Evolutionary conservation across 108 stramenopile species (phyloP), one percentile per base, ranked within the genome.

Genomic region (Aurantiochytrium sp.): DNA sequence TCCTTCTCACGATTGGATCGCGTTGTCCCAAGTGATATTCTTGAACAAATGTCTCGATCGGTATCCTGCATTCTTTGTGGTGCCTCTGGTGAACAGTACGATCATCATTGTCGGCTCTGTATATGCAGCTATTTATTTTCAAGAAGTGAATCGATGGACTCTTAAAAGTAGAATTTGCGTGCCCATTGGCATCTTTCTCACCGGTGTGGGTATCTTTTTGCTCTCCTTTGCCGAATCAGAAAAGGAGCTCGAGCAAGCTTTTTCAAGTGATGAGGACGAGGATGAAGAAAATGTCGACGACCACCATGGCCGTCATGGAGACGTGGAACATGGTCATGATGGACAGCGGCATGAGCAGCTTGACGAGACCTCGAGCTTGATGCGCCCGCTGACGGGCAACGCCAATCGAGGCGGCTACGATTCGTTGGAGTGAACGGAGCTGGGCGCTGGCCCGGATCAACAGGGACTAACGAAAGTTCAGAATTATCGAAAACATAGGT

Each of bases 41-140:
- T 45, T 83, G 18, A 83, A 83, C 51, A 83, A 53, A 35, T 83
- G 76, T 23, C 51, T 83, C n/a, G 76, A 83, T 45, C 45, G 28
- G n/a, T 83, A 83, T 23, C 49, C 76, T 6, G 76, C 76, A 8
- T 83, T 83, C 23, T 83, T 83, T 35, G 76, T 83, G 45, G 76
- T 83, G 76, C 76, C 76, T 12, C 3, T 83, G 19, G 76, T 83
- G 19, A 83, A 83, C 51, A 83, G 76, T 23, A 53, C 51, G 1
- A 83, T 83, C 76, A 83, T 83, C 28, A 53, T 83, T 83, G 76
- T 83, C 19, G 76, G 76, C n/a, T 83, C 76, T 14, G 12, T 83
- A 6, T 83, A 28, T 53, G 76, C 76, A 6, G 76, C 76, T 6
- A 53, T 83, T 6, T 83, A 83, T 23, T 83, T 83, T 53, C 76